These are phyloP conservation scores for Pueraria montana DNA, from an alignment of 306 rosid genomes.

Conservation along the genomic window DNA sequence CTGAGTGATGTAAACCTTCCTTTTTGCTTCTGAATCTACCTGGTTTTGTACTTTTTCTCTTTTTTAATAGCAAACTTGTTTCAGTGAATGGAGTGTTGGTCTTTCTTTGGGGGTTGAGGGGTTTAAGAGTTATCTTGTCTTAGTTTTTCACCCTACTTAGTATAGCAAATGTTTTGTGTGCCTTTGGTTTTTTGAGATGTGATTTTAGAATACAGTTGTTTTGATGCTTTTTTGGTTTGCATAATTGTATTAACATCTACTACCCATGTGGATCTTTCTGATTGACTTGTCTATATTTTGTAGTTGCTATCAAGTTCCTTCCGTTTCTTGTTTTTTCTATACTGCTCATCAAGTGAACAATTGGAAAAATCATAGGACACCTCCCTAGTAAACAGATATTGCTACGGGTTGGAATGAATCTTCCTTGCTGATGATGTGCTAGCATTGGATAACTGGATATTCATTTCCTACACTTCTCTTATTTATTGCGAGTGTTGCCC, in stretches of 20 bases:
- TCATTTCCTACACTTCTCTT: too few species aligned
- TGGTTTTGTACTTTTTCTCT: background rate
- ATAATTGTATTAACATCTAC: background rate
- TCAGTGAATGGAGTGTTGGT: background rate
- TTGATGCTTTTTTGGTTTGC: background rate
- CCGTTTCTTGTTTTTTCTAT: background rate
- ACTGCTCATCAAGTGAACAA: slow-evolving; percentile 47
- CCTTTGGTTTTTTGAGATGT: background rate
- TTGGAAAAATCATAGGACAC: slow-evolving; percentile 62
- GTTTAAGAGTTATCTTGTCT: background rate
- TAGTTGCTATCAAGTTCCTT: background rate
- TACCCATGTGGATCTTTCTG: background rate
- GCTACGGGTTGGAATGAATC: slow-evolving; percentile 54
- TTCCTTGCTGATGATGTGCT: slow-evolving; percentile 30
- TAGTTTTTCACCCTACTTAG: background rate
- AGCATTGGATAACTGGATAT: too few species aligned
- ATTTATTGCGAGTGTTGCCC: too few species aligned
- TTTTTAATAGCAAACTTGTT: background rate
- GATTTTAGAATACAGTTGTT: background rate
- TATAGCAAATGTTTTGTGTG: background rate
- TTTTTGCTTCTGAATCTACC: slow-evolving; percentile 54
- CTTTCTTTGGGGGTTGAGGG: background rate
- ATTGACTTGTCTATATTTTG: background rate
- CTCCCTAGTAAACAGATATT: slow-evolving; percentile 48
- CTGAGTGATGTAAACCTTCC: slow-evolving; percentile 42